These are phyloP conservation scores for Globisporangium abappressorium DNA, from an alignment of 352 stramenopile species.

Conservation along the genomic window DNA sequence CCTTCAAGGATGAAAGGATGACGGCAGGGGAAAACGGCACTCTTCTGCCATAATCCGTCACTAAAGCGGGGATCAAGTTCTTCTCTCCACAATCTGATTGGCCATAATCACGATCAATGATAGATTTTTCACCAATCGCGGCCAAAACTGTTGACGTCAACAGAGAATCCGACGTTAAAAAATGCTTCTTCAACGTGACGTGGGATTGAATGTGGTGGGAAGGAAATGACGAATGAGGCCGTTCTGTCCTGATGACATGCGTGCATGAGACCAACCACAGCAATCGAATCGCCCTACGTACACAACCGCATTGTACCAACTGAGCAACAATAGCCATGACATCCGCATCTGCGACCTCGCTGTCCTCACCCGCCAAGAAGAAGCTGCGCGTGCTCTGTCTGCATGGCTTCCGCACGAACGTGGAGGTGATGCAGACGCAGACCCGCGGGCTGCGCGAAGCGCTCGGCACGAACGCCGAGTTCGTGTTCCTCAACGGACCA, in stretches of 20 bases:
- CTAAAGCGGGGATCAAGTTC: not conserved
- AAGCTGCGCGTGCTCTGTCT: constrained; percentile 50
- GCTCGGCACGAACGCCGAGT: constrained; percentile 40
- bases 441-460: constrained; percentile 32
- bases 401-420: constrained; percentile 55
- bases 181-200: too few species aligned
- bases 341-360: not conserved
- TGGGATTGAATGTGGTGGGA: constrained; percentile 4
- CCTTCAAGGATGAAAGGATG: not conserved
- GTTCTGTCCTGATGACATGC: not conserved
- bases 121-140: constrained; percentile 2
- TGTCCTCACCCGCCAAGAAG: not conserved
- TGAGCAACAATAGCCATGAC: not conserved
- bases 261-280: too few species aligned
- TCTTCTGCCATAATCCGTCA: not conserved
- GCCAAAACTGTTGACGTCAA: constrained; percentile 11
- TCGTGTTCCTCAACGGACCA: constrained; percentile 39
- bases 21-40: not conserved
- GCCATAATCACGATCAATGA: not conserved
- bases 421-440: constrained; percentile 43
- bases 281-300: too few species aligned
- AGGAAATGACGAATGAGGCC: not conserved
- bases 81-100: not conserved
- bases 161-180: not conserved
- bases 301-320: too few species aligned